These are phyloP conservation scores for Draba incana DNA, from an alignment of 345 rosid species.

Conservation along the genomic window DNA sequence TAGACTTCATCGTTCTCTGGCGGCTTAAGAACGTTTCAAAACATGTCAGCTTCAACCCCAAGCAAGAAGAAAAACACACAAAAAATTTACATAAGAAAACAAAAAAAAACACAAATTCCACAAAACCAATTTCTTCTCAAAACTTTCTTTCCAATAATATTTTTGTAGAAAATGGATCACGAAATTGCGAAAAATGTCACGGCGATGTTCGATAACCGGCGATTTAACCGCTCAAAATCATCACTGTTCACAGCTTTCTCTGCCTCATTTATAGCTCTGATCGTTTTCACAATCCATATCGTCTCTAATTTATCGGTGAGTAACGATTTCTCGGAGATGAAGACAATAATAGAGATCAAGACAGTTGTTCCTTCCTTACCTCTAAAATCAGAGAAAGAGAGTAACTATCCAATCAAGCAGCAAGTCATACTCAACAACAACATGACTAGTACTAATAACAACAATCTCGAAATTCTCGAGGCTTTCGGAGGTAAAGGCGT, in stretches of 20 bases:
- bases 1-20: conserved; percentile 28
- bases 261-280: conserved; percentile 42
- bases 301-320: conserved; percentile 29
- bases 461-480: conserved; percentile 11
- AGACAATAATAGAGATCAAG: conserved; percentile 37
- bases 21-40: conserved; percentile 35
- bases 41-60: conserved; percentile 33
- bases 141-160: neutral
- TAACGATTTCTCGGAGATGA: conserved; percentile 18
- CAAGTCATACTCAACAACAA: conserved; percentile 27
- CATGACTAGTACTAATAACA: conserved; percentile 14
- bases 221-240: conserved; percentile 35
- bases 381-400: conserved; percentile 38
- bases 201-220: conserved; percentile 30
- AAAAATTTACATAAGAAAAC: neutral
- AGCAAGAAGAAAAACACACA: conserved; percentile 7
- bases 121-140: neutral
- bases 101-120: conserved; percentile 14
- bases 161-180: conserved; percentile 17
- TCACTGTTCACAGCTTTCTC: conserved; percentile 36
- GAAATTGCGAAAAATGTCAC: conserved; percentile 25
- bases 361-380: conserved; percentile 33
- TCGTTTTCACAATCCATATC: conserved; percentile 45
- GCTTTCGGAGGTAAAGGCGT: conserved; percentile 24
- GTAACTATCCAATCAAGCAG: conserved; percentile 4